Conservation (phyloP, 495 filamentous ascomycete genomes). For the Umbilicaria muhlenbergii region DNA sequence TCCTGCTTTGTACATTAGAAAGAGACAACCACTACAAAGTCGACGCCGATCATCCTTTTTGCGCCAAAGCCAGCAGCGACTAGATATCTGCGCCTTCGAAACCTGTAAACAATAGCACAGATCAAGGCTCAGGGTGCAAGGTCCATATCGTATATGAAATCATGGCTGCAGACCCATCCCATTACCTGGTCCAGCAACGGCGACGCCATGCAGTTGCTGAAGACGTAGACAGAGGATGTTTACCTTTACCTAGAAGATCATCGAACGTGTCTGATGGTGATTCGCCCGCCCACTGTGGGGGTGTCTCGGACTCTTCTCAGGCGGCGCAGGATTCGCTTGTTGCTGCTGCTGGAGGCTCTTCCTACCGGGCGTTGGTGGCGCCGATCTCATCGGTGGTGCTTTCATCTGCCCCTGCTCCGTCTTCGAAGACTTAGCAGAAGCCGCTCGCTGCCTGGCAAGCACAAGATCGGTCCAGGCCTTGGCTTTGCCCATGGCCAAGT, state of each 20-base stretch:
- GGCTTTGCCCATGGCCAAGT: constrained; percentile 24
- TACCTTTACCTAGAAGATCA: constrained; percentile 10
- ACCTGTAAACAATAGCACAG: no score
- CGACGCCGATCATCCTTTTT: no score
- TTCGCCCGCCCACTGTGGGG: constrained; percentile 7
- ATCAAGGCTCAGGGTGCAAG: no score
- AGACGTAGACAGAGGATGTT: no score
- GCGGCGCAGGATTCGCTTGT: constrained; percentile 1
- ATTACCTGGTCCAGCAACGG: no score
- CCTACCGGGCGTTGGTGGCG: constrained; percentile 14
- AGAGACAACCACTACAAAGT: no score
- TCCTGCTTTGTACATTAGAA: no score
- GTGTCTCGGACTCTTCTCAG: constrained; percentile 12
- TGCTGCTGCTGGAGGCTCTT: constrained; percentile 2
- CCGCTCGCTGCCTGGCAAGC: constrained; percentile 31
- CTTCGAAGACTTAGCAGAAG: constrained; percentile 10
- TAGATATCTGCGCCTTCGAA: no score
- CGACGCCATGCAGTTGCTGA: no score
- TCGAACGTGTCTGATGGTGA: constrained; percentile 10
- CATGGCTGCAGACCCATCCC: no score
- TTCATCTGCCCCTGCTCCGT: constrained; percentile 12
- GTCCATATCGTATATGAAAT: no score
- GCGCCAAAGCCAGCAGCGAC: no score
- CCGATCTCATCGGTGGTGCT: constrained; percentile 8
- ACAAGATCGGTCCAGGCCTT: constrained; percentile 75